A percentile compares a stretch with the other conserved stretches of the same genome.
These are phyloP conservation scores for Ochetophila trinervis DNA, from an alignment of 306 rosid species.

Conservation along the genomic window DNA sequence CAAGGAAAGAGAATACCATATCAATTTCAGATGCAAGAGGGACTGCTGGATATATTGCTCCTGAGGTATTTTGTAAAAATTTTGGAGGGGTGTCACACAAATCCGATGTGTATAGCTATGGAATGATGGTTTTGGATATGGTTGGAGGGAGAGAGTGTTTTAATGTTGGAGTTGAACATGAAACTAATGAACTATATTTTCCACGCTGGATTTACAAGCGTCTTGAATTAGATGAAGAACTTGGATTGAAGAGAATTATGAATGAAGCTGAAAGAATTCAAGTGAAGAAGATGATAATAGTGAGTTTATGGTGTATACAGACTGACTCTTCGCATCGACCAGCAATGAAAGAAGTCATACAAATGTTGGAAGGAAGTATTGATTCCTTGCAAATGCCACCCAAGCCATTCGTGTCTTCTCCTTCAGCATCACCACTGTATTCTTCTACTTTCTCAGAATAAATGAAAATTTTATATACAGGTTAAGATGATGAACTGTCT, in stretches of 20 bases:
- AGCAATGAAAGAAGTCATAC: slow-evolving; percentile 21
- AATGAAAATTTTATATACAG: too few species aligned
- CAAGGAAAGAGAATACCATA: slow-evolving; percentile 16
- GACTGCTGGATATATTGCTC: slow-evolving; percentile 38
- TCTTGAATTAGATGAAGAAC: slow-evolving; percentile 17
- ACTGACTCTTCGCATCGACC: slow-evolving; percentile 23
- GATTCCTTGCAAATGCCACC: slow-evolving; percentile 27
- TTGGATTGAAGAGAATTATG: not conserved
- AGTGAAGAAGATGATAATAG: slow-evolving; percentile 22
- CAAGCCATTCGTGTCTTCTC: slow-evolving; percentile 29
- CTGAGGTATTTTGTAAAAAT: slow-evolving; percentile 24
- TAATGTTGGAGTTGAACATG: slow-evolving; percentile 7
- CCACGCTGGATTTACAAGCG: slow-evolving; percentile 34
- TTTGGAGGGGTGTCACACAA: slow-evolving; percentile 39
- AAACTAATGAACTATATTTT: slow-evolving; percentile 30
- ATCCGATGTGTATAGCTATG: slow-evolving; percentile 38
- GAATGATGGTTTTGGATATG: slow-evolving; percentile 44
- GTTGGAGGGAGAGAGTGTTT: slow-evolving; percentile 33
- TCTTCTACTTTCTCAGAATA: not conserved
- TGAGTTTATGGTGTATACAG: slow-evolving; percentile 41
- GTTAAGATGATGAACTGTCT: too few species aligned
- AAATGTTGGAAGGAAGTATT: slow-evolving; percentile 36
- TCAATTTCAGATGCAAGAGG: slow-evolving; percentile 32
- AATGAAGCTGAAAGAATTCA: slow-evolving; percentile 2
- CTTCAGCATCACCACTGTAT: not conserved